A percentile compares a stretch with the other conserved stretches of the same genome.
phyloP scores from a whole-genome alignment of 805 yeast genomes.

The Kuraishia capsulata region DNA sequence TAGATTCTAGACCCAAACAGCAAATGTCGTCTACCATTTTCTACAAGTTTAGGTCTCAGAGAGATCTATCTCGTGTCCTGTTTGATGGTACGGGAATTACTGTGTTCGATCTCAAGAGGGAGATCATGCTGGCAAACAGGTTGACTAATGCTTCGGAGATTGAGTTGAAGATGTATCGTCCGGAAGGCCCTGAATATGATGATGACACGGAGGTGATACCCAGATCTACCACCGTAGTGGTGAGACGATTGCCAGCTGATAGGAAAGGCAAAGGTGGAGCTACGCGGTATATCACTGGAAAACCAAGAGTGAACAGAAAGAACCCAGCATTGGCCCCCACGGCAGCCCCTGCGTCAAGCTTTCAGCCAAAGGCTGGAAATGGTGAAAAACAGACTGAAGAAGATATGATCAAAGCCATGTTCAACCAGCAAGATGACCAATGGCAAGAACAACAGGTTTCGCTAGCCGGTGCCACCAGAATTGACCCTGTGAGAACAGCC shows the following conservation, averaged over 20 bases:
- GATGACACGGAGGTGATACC: constrained; percentile 86
- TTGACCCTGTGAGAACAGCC: constrained; percentile 21
- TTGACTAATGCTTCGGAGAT: constrained; percentile 81
- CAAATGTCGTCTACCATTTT: constrained; percentile 81
- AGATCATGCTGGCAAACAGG: constrained; percentile 73
- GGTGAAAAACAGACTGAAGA: constrained; percentile 58
- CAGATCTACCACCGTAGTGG: constrained; percentile 77
- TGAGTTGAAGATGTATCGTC: constrained; percentile 55
- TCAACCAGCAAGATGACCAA: constrained; percentile 84
- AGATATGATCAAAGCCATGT: constrained; percentile 83
- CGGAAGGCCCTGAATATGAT: constrained; percentile 66
- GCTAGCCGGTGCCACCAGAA: constrained; percentile 78
- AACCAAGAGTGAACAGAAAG: constrained; percentile 37
- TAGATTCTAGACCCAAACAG: neutral
- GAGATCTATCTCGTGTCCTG: constrained; percentile 63
- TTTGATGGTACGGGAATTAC: constrained; percentile 97
- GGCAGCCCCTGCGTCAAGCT: constrained; percentile 11
- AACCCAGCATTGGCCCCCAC: constrained; percentile 11
- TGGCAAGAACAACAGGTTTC: constrained; percentile 94
- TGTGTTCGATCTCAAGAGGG: constrained; percentile 89
- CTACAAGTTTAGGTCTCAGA: constrained; percentile 80
- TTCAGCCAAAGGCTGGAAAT: too few relatives aligned
- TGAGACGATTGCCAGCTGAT: constrained; percentile 65
- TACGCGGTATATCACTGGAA: constrained; percentile 63
- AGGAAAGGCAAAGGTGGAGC: constrained; percentile 47